Base-by-base conservation (phyloP, 768 basidiomycete genomes). In the Termitomyces bulborhizus region DNA sequence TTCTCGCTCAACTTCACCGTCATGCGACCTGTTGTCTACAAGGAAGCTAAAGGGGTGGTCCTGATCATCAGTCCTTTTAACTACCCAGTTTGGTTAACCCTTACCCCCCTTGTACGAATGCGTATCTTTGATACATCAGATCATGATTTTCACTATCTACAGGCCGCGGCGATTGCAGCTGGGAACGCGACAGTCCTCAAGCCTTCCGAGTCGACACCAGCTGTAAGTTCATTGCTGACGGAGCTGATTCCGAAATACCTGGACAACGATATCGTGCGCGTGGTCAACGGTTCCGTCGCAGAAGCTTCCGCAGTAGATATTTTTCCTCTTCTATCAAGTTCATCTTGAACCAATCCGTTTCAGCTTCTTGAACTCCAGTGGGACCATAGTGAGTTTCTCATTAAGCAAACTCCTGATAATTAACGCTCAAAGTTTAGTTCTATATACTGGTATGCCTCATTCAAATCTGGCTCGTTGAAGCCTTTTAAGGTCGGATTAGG, bases 191-290 rank as follows among this genome's bases (percentile, higher is more conserved):
- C 80, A 3, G 69, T 86, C 4, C 45, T 93, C 50, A 94, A 94
- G 66, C 88, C 89, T 0, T 87, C 92, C 1, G 93, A 94, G 63
- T 69, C 81, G 3, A 71, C 80, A 0, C 81, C 85, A 0, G 76
- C 79, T 1, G 71, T 74, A 3, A 81, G 80, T 42, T 61, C 76
- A 9, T 75, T 93, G 11, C 64, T 91, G 15, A 77, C 84, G 0
- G 84, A 90, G 61, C 78, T 93, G 6, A 40, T 90, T 6, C 83
- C 83, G 2, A 82, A 88, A 63, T 94, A 95, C 62, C 61, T 95
- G 56, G 93, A 94, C 66, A 67, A 72, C 0, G 78, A 82, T 32
- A 65, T 88, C 3, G 75, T 82, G n/a, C 73, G 80, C 12, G 75
- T 93, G 32, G 79, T 92, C 27, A 82, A 88, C 58, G 90, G 90